Evolutionary conservation across 1,284 basidiomycete genomes (phyloP), one percentile per base, ranked within the genome.

Genomic region (Malassezia arunalokei): DNA sequence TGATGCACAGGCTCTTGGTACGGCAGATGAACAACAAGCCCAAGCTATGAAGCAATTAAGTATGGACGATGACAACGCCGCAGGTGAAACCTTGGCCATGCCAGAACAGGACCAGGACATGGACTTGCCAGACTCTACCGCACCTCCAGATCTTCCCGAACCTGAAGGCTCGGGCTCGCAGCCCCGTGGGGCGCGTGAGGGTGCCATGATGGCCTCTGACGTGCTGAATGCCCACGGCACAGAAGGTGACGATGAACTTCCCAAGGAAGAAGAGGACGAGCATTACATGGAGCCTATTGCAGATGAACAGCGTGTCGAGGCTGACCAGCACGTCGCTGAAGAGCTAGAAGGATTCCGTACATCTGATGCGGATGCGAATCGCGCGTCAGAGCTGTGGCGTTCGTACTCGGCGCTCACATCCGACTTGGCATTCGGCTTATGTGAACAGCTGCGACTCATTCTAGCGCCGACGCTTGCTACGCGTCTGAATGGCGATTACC

Each of bases 391-490:
- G 49, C 79, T 94, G 24, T 99, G 92, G 92, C 82, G 85, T 12
- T 78, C 84, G 12, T 98, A 98, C 76, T 83, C 86, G 54, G 83
- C 85, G 2, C 78, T 95, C 59, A 98, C 92, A 0, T 83, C 87
- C 48, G 85, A 94, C 60, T 81, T 96, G 28, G 87, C 94, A 6
- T 88, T 89, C 66, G 80, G 83, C 2, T 52, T 73, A 6, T 71
- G 68, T 56, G 94, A 98, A 76, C 92, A 96, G 73, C 82, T 99
- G 12, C 87, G 94, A 17, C 83, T 98, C 46, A 94, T 98, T 68
- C 80, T 99, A 24, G 90, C 91, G 56, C 94, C 94, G 0, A 96
- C 92, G 0, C 79, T 87, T 39, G 90, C 94, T 2, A 95, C 92
- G 8, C 82, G 94, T 27, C 79, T 99, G 39, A 86, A 87, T 74